Evolutionary conservation across 768 basidiomycete genomes (phyloP), one percentile per base, ranked within the genome.

Genomic region (Phylloporus arenicola): DNA sequence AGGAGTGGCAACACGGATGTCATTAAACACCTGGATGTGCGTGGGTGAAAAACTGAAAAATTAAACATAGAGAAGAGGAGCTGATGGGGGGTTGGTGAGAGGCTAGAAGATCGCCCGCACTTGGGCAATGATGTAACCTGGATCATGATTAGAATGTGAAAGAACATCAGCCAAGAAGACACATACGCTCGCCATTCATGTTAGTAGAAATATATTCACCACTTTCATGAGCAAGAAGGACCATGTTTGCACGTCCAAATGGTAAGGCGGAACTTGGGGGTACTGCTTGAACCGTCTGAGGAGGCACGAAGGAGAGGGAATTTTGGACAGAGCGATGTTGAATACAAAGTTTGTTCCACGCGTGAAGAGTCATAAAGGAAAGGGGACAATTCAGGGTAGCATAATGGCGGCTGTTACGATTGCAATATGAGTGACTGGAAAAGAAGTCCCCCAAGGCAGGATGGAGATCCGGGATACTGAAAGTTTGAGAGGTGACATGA

Each of bases 211-310:
- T 20, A 12, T 27, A 24, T 3, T 57, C 29, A 8, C 56, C 43
- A 19, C 38, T 57, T 17, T 57, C 43, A 17, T 57, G 47, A 10
- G 14, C 1, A 11, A 57, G 17, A 1, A 56, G 34, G 14, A 56
- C 39, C 1, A 29, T 57, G n/a, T 57, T 43, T 11, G 38, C 48
- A 20, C 13, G n/a, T 6, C 49, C 43, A 16, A 48, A 56, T 4
- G 47, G 43, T 12, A 56, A 31, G 6, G 42, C 10, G 2, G 9
- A 3, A 14, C 39, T 35, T 1, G 45, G 56, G 0, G 56, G 38
- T 31, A 5, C 10, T 2, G 52, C 57, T 39, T 57, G 56, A 10
- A 58, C 9, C 1, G 56, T 57, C 13, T 48, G 47, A 22, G 48
- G 24, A 11, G 57, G 52, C 7, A 8, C 10, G 14, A 57, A 29